Conservation (phyloP, 2,329 filamentous ascomycete species). For the Pseudomassariella vexata region DNA sequence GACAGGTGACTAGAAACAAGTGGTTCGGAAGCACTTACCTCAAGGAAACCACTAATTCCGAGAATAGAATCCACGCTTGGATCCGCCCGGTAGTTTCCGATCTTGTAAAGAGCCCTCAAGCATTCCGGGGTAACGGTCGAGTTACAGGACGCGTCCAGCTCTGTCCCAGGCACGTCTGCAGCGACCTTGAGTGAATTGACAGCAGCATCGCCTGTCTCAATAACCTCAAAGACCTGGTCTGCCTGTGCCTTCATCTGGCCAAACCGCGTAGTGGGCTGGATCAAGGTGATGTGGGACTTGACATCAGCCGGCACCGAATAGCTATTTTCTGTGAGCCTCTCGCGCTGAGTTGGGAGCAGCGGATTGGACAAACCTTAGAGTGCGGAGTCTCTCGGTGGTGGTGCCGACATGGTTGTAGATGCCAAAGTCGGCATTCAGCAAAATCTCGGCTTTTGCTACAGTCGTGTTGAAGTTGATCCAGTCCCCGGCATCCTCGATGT, state of each 20-base stretch:
- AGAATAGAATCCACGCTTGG: conserved; percentile 30
- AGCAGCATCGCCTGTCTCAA: conserved; percentile 7
- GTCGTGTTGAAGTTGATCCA: conserved; percentile 56
- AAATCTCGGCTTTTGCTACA: conserved; percentile 43
- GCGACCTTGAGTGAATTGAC: conserved; percentile 9
- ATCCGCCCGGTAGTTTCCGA: conserved; percentile 31
- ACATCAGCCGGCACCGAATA: conserved; percentile 58
- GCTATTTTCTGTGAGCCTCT: conserved; percentile 31
- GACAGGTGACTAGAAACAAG: neutral
- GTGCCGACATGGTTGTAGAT: conserved; percentile 43
- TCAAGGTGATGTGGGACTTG: conserved; percentile 49
- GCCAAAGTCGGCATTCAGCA: conserved; percentile 53
- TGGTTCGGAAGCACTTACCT: conserved; percentile 8
- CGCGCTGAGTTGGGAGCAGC: neutral
- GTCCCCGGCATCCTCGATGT: conserved; percentile 36
- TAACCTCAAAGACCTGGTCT: conserved; percentile 27
- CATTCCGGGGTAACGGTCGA: conserved; percentile 39
- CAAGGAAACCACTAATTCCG: conserved; percentile 34
- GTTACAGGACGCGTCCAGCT: conserved; percentile 23
- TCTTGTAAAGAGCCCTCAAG: conserved; percentile 41
- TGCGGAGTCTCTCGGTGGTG: conserved; percentile 41
- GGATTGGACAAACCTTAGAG: too few relatives aligned
- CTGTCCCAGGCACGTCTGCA: conserved; percentile 9
- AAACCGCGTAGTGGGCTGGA: conserved; percentile 62
- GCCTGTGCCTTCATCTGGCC: conserved; percentile 39